These are phyloP conservation scores for Coleophoma eucalyptorum DNA, from an alignment of 2,329 filamentous ascomycete genomes.

Conservation along the genomic window DNA sequence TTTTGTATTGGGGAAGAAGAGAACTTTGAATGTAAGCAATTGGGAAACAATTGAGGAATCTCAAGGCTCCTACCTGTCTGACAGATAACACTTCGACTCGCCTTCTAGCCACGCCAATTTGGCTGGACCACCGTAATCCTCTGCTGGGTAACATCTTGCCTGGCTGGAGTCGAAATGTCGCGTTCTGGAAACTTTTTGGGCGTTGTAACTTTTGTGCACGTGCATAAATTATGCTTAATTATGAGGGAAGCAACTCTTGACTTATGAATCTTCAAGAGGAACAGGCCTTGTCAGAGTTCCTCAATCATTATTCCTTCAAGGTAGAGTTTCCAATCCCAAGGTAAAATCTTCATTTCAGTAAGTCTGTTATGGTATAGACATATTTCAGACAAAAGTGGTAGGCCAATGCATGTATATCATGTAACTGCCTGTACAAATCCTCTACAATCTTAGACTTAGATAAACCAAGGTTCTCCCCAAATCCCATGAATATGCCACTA, in stretches of 20 bases:
- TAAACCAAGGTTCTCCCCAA: too few species aligned
- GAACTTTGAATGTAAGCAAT: slow-evolving; percentile 22
- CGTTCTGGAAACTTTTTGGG: slow-evolving; percentile 25
- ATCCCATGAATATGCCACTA: too few species aligned
- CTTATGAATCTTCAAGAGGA: background rate
- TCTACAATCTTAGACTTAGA: too few species aligned
- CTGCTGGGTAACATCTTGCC: slow-evolving; percentile 50
- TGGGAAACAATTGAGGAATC: background rate
- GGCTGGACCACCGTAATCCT: slow-evolving; percentile 44
- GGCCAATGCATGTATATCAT: too few species aligned
- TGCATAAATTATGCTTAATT: slow-evolving; percentile 1
- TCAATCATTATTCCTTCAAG: too few species aligned
- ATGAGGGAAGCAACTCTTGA: too few species aligned
- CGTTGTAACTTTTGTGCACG: slow-evolving; percentile 1
- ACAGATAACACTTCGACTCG: slow-evolving; percentile 33
- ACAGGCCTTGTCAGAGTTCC: background rate
- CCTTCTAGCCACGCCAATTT: slow-evolving; percentile 30
- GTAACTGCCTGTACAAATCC: too few species aligned
- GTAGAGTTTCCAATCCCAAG: too few species aligned
- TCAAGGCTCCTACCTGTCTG: slow-evolving; percentile 19
- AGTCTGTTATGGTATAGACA: too few species aligned
- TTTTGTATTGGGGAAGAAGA: slow-evolving; percentile 24
- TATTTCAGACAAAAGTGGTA: too few species aligned
- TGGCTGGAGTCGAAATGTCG: slow-evolving; percentile 9
- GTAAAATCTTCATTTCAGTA: too few species aligned